These are phyloP conservation scores for Panicum hallii DNA, from an alignment of 202 grass and related monocot genomes.

Conservation along the genomic window DNA sequence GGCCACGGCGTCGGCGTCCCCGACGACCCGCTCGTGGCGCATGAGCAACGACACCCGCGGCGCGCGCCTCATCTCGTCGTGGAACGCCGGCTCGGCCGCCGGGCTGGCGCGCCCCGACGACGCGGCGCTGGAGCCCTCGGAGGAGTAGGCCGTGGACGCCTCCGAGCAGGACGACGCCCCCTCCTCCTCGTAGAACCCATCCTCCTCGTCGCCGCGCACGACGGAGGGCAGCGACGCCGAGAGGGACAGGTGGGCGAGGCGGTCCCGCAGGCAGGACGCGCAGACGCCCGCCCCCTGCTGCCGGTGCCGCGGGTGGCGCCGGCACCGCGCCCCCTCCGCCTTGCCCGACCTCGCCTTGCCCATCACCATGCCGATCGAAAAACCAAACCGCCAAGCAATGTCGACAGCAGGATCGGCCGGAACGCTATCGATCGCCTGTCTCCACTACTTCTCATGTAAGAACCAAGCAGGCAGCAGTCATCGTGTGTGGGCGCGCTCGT, in stretches of 20 bases:
- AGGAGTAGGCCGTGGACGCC: slow-evolving; percentile 49
- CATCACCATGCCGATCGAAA: neutral
- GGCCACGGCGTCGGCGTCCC: slow-evolving; percentile 49
- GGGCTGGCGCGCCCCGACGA: slow-evolving; percentile 40
- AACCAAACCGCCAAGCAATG: neutral
- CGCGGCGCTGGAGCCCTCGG: slow-evolving; percentile 14
- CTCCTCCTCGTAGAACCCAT: neutral
- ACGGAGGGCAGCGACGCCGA: slow-evolving; percentile 51
- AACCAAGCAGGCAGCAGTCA: neutral
- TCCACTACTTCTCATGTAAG: neutral
- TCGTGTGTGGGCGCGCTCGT: neutral
- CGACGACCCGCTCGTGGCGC: slow-evolving; percentile 47
- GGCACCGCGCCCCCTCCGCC: slow-evolving; percentile 47
- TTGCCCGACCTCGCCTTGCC: slow-evolving; percentile 38
- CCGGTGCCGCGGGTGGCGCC: slow-evolving; percentile 62
- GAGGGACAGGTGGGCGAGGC: slow-evolving; percentile 57
- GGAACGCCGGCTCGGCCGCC: slow-evolving; percentile 39
- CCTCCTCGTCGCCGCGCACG: slow-evolving; percentile 1
- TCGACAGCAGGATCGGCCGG: neutral
- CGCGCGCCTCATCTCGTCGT: slow-evolving; percentile 40
- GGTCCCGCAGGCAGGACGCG: slow-evolving; percentile 78
- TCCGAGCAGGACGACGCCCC: slow-evolving; percentile 44
- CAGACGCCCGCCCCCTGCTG: slow-evolving; percentile 65
- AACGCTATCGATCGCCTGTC: neutral
- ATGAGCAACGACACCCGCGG: slow-evolving; percentile 53